Evolutionary conservation across 352 stramenopile genomes (phyloP).

Genomic region (Globisporangium irregulare): DNA sequence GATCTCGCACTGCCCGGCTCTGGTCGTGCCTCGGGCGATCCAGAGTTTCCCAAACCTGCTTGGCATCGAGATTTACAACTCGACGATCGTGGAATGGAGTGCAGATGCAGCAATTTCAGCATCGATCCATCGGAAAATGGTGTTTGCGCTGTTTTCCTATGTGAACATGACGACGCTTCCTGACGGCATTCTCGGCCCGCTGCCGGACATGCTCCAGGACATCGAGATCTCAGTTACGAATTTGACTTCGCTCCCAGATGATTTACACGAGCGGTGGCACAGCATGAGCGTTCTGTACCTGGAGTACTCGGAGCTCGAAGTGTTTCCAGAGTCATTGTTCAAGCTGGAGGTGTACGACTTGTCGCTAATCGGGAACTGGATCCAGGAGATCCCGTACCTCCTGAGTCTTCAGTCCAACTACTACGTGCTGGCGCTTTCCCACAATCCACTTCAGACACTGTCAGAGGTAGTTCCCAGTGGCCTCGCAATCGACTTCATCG

Average conservation of each 20-base stretch:
- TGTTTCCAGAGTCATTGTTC: constrained; percentile 9
- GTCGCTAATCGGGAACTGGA: constrained; percentile 16
- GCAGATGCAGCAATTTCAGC: constrained; percentile 20
- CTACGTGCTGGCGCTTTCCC: constrained; percentile 24
- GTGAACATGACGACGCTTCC: constrained; percentile 35
- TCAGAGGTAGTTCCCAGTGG: constrained; percentile 9
- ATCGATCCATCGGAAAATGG: constrained; percentile 18
- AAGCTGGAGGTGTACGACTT: constrained; percentile 12
- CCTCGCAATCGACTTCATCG: constrained; percentile 19
- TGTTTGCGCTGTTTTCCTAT: constrained; percentile 22
- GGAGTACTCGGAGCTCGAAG: constrained; percentile 18
- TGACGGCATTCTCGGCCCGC: constrained; percentile 14
- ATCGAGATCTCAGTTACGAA: constrained; percentile 27
- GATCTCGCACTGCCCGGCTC: constrained; percentile 26
- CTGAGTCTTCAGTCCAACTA: constrained; percentile 4
- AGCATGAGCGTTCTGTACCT: constrained; percentile 23
- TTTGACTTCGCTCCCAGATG: constrained; percentile 16
- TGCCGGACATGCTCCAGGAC: constrained; percentile 22
- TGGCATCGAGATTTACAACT: constrained; percentile 36
- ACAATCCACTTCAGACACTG: constrained; percentile 22
- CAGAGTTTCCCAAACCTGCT: constrained; percentile 28
- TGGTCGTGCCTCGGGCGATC: constrained; percentile 19
- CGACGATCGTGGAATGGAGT: constrained; percentile 24
- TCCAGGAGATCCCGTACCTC: constrained; percentile 13
- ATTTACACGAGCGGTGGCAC: constrained; percentile 20